Conservation (phyloP, 139 green algal species). For the Picochlorum sp. region DNA sequence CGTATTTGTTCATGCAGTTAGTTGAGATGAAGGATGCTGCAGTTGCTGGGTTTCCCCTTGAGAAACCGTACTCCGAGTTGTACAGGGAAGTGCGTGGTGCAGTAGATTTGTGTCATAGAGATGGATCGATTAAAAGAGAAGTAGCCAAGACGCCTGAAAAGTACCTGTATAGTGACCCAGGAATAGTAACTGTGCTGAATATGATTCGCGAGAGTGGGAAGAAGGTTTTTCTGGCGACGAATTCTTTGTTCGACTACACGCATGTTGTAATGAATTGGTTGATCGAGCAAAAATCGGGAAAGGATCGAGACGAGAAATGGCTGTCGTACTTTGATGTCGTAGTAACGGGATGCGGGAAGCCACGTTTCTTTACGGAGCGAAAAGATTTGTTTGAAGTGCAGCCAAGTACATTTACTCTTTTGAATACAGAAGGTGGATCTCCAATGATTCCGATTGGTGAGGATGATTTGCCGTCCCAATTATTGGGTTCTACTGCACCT, state of each 20-base stretch:
- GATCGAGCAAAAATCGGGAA: slow-evolving; percentile 29
- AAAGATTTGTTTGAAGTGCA: slow-evolving; percentile 63
- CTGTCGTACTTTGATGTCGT: slow-evolving; percentile 86
- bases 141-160: slow-evolving; percentile 80
- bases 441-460: slow-evolving; percentile 77
- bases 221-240: slow-evolving; percentile 91
- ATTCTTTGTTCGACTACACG: slow-evolving; percentile 95
- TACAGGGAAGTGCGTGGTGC: slow-evolving; percentile 83
- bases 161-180: slow-evolving; percentile 80
- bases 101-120: slow-evolving; percentile 93
- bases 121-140: slow-evolving; percentile 84
- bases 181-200: slow-evolving; percentile 56
- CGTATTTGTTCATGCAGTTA: slow-evolving; percentile 86
- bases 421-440: slow-evolving; percentile 81
- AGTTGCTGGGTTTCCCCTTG: slow-evolving; percentile 27
- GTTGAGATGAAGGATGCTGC: slow-evolving; percentile 57
- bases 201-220: slow-evolving; percentile 55
- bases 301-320: slow-evolving; percentile 54
- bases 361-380: slow-evolving; percentile 59
- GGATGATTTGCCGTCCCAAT: slow-evolving; percentile 46
- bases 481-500: slow-evolving; percentile 10
- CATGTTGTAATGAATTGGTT: slow-evolving; percentile 98
- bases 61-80: slow-evolving; percentile 38
- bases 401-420: slow-evolving; percentile 43
- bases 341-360: slow-evolving; percentile 75